Base-by-base conservation (phyloP, 805 yeast genomes). In the Starmerella sp. region DNA sequence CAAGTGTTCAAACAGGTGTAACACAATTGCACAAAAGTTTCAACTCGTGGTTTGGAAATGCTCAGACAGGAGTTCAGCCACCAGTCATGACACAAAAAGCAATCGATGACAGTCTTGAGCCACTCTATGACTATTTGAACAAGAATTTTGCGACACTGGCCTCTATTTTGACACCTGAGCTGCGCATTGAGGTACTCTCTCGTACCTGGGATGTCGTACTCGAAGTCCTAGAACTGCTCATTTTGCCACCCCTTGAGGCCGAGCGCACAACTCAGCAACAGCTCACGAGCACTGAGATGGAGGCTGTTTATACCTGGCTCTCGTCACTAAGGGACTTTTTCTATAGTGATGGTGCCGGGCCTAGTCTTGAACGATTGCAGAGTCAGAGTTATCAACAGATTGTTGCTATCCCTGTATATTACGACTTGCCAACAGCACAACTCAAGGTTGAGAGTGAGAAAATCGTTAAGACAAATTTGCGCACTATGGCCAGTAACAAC, bases 121-220 rank as follows among this genome's bases (percentile, higher is more conserved):
- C 95, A 0, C 69, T 88, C 39, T 86, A 83, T 65, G 84, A 84
- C 57, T 85, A 84, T 62, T 71, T 87, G 65, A 84, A 86, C 62
- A 73, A 79, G 49, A 86, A 84, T 62, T 73, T 87, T 48, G 75
- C 75, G 52, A 81, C 83, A 1, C 69, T 87, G 42, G 88, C 87
- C 0, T 71, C 76, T 10, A 75, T 72, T 39, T 67, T 87, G 42
- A 77, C 86, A 0, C 71, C 75, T 17, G 80, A 76, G 1, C 68
- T 84, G 36, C 68, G 84, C 15, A 65, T 77, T 51, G 77, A 79
- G 59, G 86, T 86, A 0, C 84, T 87, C 85, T 63, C 83, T 0
- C 83, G 82, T 51, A 79, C 91, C 0, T 91, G 97, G 97, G 70
- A 72, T n/a, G 81, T 80, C 11, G 80, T 88, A 1, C 72, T 91